A percentile compares a stretch with the other conserved stretches of the same genome.
Evolutionary conservation across 495 filamentous ascomycete species (phyloP).

Genomic region (Tuber calosporum): DNA sequence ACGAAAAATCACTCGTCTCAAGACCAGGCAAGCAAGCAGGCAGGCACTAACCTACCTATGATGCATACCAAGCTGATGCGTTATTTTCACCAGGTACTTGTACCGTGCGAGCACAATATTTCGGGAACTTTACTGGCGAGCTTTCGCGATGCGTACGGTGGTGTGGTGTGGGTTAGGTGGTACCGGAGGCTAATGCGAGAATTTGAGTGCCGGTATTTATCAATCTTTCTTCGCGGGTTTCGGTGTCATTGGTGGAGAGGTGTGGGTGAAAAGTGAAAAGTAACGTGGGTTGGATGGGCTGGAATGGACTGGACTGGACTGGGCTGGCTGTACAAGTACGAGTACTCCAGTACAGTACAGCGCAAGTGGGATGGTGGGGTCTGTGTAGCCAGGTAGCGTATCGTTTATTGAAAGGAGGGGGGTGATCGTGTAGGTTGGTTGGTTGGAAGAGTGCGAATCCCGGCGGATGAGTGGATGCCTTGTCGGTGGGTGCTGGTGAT

Average conservation of each 20-base stretch:
- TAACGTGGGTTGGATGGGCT: not conserved
- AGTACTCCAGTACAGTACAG: constrained; percentile 1
- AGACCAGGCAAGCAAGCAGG: no score
- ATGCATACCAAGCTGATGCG: not conserved
- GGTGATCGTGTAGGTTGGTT: not conserved
- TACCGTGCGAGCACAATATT: no score
- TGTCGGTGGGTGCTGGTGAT: not conserved
- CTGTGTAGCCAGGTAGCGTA: not conserved
- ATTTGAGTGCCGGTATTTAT: not conserved
- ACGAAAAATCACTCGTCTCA: not conserved
- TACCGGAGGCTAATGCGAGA: not conserved
- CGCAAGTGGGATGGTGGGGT: not conserved
- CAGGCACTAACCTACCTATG: no score
- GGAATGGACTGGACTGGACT: not conserved
- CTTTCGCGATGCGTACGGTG: no score
- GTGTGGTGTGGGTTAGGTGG: not conserved
- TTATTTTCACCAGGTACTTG: not conserved
- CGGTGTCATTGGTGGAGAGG: not conserved
- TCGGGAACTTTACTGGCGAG: not conserved
- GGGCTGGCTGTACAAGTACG: not conserved
- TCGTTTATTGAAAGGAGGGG: not conserved
- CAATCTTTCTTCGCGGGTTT: not conserved
- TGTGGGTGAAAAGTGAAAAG: not conserved
- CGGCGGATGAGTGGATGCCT: not conserved
- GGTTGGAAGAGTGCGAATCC: not conserved